These are phyloP conservation scores for Syncephalastrum contaminatum DNA, from an alignment of 371 early-diverging fungal genomes.

Conservation along the genomic window DNA sequence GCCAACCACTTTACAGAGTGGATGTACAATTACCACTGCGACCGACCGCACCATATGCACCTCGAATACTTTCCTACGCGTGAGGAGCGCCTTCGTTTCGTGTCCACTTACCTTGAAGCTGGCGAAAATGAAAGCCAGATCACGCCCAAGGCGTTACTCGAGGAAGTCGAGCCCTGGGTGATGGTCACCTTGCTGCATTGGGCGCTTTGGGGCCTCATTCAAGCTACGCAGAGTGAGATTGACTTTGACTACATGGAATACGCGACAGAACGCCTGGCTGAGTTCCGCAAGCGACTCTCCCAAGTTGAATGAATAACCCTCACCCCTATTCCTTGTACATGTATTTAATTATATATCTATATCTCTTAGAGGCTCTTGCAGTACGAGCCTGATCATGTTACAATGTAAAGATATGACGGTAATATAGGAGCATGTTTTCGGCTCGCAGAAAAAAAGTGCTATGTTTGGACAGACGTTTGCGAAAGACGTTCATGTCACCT, in stretches of 20 bases:
- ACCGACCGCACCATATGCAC: constrained; percentile 51
- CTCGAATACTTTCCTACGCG: constrained; percentile 54
- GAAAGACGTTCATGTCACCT: no score
- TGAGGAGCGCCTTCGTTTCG: constrained; percentile 57
- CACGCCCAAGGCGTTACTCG: constrained; percentile 17
- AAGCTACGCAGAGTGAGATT: constrained; percentile 73
- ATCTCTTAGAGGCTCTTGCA: no score
- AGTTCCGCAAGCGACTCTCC: constrained; percentile 28
- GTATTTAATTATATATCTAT: no score
- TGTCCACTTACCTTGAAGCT: constrained; percentile 64
- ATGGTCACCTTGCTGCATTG: constrained; percentile 73
- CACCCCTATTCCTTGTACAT: no score
- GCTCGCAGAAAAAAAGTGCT: no score
- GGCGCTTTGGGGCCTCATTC: constrained; percentile 87
- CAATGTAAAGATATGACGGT: no score
- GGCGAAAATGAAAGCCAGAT: constrained; percentile 12
- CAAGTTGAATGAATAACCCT: no score
- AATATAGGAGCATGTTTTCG: no score
- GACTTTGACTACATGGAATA: constrained; percentile 83
- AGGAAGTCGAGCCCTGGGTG: constrained; percentile 51
- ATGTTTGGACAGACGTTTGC: no score
- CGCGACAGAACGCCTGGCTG: constrained; percentile 58
- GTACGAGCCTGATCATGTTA: no score
- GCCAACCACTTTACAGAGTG: constrained; percentile 92
- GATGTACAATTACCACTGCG: constrained; percentile 78